Evolutionary conservation across 2,329 filamentous ascomycete genomes (phyloP).

Genomic region (Colletotrichum viniferum): DNA sequence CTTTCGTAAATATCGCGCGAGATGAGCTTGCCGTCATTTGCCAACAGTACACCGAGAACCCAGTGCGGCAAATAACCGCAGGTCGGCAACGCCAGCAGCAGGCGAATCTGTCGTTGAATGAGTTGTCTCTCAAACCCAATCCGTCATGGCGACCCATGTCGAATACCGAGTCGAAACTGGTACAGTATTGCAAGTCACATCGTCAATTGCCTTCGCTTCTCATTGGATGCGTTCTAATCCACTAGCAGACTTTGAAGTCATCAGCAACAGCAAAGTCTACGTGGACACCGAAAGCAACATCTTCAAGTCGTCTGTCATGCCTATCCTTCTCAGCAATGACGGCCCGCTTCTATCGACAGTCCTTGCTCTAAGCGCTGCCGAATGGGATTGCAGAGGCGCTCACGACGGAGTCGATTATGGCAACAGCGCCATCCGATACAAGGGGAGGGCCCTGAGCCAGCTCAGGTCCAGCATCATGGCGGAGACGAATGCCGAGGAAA

Average conservation of each 20-base stretch:
- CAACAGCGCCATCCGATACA: background rate
- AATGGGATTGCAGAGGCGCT: background rate
- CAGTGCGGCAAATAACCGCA: background rate
- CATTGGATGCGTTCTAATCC: background rate
- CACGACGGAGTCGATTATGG: background rate
- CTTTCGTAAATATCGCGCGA: background rate
- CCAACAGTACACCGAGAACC: background rate
- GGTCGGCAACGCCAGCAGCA: background rate
- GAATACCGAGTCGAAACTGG: background rate
- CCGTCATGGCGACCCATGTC: background rate
- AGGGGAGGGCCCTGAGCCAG: background rate
- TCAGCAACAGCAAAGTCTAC: background rate
- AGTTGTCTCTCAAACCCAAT: background rate
- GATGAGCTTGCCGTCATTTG: background rate
- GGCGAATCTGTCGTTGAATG: background rate
- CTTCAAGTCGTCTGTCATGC: background rate
- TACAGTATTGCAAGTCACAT: background rate
- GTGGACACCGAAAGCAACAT: background rate
- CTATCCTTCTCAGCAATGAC: background rate
- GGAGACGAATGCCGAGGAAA: background rate
- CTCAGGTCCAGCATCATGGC: background rate
- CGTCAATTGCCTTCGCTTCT: background rate
- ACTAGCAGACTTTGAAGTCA: background rate
- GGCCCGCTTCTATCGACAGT: background rate
- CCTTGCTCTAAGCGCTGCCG: background rate